Conservation (phyloP, 257 asterid genomes). For the Nicotiana sylvestris region DNA sequence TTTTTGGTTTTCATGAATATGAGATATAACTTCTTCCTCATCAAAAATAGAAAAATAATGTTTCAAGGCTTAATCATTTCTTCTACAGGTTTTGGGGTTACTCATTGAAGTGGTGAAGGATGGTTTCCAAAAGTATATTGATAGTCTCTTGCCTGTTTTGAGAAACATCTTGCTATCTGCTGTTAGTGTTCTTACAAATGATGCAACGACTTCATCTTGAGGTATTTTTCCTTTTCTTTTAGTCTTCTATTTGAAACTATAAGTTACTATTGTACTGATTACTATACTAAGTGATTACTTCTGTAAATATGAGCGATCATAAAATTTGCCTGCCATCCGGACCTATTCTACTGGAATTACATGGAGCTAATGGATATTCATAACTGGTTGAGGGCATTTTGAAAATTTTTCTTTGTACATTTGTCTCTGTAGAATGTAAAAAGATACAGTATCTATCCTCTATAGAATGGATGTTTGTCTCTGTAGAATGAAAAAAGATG, state of each 20-base stretch:
- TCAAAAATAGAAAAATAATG: neutral
- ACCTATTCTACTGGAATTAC: neutral
- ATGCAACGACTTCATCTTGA: constrained; percentile 45
- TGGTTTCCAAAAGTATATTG: constrained; percentile 45
- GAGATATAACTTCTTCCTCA: neutral
- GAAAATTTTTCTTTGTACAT: neutral
- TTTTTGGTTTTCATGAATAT: neutral
- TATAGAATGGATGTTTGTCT: neutral
- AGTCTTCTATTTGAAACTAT: neutral
- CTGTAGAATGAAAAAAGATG: neutral
- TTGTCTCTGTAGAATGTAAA: neutral
- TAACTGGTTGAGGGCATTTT: neutral
- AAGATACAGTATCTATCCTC: neutral
- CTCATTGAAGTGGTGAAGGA: constrained; percentile 63
- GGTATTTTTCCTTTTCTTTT: constrained; percentile 38
- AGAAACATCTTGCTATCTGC: constrained; percentile 57
- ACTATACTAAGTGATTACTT: neutral
- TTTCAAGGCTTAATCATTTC: constrained; percentile 16
- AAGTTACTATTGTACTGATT: neutral
- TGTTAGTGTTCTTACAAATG: constrained; percentile 33
- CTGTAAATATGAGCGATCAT: neutral
- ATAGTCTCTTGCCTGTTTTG: constrained; percentile 44
- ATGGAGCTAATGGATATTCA: constrained; percentile 4
- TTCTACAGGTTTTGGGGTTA: constrained; percentile 74
- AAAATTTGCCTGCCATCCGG: neutral